Evolutionary conservation across 345 rosid species (phyloP).

Genomic region (Adansonia digitata): DNA sequence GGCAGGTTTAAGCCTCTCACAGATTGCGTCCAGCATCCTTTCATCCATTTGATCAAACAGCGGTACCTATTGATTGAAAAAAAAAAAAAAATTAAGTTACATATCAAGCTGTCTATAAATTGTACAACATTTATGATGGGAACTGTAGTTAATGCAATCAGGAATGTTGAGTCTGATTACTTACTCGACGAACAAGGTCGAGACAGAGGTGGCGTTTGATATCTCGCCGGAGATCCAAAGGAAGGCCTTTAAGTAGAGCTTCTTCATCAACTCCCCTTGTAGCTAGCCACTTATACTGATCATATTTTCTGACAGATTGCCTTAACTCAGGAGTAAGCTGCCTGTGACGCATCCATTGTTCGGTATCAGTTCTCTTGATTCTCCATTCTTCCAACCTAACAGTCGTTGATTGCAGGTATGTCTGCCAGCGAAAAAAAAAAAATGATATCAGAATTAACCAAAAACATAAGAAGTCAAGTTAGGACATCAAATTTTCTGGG

Average conservation of each 20-base stretch:
- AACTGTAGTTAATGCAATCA: not conserved
- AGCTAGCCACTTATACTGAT: slow-evolving; percentile 84
- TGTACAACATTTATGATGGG: too few species aligned
- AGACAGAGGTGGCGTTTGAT: slow-evolving; percentile 90
- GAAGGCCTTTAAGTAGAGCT: slow-evolving; percentile 66
- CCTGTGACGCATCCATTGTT: slow-evolving; percentile 95
- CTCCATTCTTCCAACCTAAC: slow-evolving; percentile 89
- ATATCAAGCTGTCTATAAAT: slow-evolving; percentile 5
- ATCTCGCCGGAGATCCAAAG: slow-evolving; percentile 74
- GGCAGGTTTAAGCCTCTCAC: slow-evolving; percentile 83
- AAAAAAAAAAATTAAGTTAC: not conserved
- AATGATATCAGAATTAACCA: not conserved
- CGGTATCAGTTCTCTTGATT: slow-evolving; percentile 81
- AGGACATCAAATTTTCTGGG: not conserved
- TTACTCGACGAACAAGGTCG: slow-evolving; percentile 83
- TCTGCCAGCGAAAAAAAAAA: slow-evolving; percentile 45
- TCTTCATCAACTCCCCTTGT: slow-evolving; percentile 92
- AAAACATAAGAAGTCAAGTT: not conserved
- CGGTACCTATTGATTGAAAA: slow-evolving; percentile 49
- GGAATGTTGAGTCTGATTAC: slow-evolving; percentile 13
- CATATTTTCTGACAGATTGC: slow-evolving; percentile 62
- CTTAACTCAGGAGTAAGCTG: slow-evolving; percentile 69
- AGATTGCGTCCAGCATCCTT: slow-evolving; percentile 82
- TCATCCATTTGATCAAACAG: slow-evolving; percentile 95
- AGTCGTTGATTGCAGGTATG: slow-evolving; percentile 79